Evolutionary conservation across 1,284 basidiomycete genomes (phyloP), one percentile per base, ranked within the genome.

Genomic region (Schizopora paradoxa): DNA sequence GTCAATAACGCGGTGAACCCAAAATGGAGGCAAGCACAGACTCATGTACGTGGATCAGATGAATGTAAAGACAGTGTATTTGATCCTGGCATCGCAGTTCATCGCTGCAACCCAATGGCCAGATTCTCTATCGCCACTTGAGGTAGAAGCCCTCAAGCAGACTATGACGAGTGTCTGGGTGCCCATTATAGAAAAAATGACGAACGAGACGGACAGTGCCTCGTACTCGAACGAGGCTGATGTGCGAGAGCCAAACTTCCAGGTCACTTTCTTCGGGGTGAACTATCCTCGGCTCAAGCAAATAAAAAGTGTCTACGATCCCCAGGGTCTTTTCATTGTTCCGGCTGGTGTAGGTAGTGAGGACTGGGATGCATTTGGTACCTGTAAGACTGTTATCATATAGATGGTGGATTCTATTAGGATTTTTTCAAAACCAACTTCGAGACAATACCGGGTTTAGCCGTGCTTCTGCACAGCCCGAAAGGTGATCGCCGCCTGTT

Each of bases 11-110:
- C 48, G 4, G 38, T 49, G 11, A 29, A 32, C 35, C 48, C 48
- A 7, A 40, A 40, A 19, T 49, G 48, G 48, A 42, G 48, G 6
- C 45, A 42, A 16, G 48, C 48, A 6, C 45, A 49, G 22, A 36
- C 48, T 11, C 48, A 49, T 25, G 48, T 49, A 22, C 41, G 48
- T 26, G 14, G 14, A 31, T 31, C 10, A 8, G 28, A 8, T 14
- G 28, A 10, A 14, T 31, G 28, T 8, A 10, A 31, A 8, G 10
- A 10, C 28, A 31, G 8, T 31, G 14, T 31, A 8, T 31, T 31
- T 31, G 28, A 8, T 31, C 8, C 14, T 14, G 10, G 10, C 14
- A 31, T 14, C 28, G 10, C 14, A 31, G 28, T 8, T 31, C 14
- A 31, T 31, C 14, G 28, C 28, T 14, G 28, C 28, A 8, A 14